A percentile compares a stretch with the other conserved stretches of the same genome.
Evolutionary conservation across 2,329 filamentous ascomycete species (phyloP).

Genomic region (Harringtonia lauricola): DNA sequence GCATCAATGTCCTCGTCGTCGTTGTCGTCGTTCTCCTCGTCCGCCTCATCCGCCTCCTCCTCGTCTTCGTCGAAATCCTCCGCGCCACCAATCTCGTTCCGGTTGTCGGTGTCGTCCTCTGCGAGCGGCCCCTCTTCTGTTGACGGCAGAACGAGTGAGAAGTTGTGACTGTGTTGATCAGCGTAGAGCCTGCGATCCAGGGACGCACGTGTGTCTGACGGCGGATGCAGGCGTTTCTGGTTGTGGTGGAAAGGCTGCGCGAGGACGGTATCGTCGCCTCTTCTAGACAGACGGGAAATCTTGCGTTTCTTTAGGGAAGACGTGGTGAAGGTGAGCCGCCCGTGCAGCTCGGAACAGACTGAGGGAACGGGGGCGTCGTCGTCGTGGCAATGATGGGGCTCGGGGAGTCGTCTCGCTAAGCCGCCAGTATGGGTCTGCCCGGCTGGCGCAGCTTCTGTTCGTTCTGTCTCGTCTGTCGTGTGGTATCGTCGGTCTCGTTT

Average conservation of each 20-base stretch:
- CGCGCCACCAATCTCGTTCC: background rate
- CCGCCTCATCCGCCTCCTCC: conserved; percentile 1
- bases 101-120: background rate
- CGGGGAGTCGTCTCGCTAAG: no score
- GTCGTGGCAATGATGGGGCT: no score
- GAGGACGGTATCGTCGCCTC: conserved; percentile 26
- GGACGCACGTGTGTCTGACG: conserved; percentile 21
- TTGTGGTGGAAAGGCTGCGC: conserved; percentile 11
- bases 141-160: conserved; percentile 9
- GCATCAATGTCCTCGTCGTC: conserved; percentile 5
- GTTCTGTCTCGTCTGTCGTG: no score
- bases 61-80: background rate
- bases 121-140: conserved; percentile 9
- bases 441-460: no score
- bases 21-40: conserved; percentile 9
- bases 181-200: no score
- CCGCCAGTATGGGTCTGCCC: no score
- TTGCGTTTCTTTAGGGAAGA: conserved; percentile 66
- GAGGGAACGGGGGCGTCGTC: background rate
- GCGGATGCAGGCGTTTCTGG: background rate
- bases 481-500: no score
- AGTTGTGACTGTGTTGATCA: no score
- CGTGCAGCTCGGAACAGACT: conserved; percentile 40
- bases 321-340: conserved; percentile 61
- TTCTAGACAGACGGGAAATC: conserved; percentile 37